Evolutionary conservation across 768 basidiomycete species (phyloP).

Genomic region (Kwoniella botswanensis): DNA sequence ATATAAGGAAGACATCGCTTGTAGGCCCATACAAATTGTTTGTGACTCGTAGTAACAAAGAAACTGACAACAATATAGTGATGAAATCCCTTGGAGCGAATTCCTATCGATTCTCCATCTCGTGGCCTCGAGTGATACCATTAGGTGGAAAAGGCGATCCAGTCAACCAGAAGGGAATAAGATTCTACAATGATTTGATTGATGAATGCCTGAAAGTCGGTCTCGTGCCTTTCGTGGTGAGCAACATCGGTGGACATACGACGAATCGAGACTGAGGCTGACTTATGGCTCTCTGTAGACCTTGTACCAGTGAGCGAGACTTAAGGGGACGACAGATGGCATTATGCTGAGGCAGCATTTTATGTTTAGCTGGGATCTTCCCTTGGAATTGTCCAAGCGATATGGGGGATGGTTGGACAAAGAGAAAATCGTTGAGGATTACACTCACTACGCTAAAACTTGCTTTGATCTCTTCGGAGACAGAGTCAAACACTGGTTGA

Average conservation of each 20-base stretch:
- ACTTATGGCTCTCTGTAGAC: conserved; percentile 7
- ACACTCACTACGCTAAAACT: conserved; percentile 66
- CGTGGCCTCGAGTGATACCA: conserved; percentile 78
- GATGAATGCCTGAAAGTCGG: conserved; percentile 69
- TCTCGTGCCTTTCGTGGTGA: conserved; percentile 62
- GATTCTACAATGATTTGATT: conserved; percentile 73
- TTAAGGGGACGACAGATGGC: no score
- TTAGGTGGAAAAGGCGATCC: conserved; percentile 71
- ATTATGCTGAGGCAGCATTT: no score
- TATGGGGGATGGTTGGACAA: conserved; percentile 79
- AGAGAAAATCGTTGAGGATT: conserved; percentile 70
- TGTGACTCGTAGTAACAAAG: neutral
- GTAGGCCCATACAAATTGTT: conserved; percentile 26
- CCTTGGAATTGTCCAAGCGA: conserved; percentile 72
- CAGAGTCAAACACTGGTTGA: conserved; percentile 77
- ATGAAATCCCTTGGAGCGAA: conserved; percentile 71
- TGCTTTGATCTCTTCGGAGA: conserved; percentile 78
- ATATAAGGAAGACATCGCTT: conserved; percentile 61
- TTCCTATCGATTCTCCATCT: conserved; percentile 75
- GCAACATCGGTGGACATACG: conserved; percentile 19
- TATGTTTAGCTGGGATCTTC: conserved; percentile 68
- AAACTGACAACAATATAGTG: conserved; percentile 49
- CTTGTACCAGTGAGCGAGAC: conserved; percentile 36
- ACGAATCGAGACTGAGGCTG: conserved; percentile 23
- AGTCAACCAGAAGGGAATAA: conserved; percentile 71